A percentile compares a stretch with the other conserved stretches of the same genome.
Conservation (phyloP, 73 alveolate genomes). For the Paramecium primaurelia region DNA sequence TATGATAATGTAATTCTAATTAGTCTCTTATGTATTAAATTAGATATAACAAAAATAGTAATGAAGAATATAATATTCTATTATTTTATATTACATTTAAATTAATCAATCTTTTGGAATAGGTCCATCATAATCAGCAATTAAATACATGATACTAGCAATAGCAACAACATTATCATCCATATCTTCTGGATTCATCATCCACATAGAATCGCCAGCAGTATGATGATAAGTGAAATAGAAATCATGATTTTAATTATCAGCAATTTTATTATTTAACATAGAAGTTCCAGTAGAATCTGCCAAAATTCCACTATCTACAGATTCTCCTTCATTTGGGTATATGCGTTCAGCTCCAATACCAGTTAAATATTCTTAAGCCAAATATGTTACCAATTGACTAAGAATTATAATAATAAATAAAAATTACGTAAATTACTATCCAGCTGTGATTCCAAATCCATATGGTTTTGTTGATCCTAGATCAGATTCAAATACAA, state of each 20-base stretch:
- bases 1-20: no score
- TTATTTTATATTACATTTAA: not conserved
- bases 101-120: not conserved
- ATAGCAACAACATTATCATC: conserved; percentile 62
- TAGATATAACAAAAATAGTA: no score
- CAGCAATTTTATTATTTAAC: conserved; percentile 15
- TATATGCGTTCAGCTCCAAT: not conserved
- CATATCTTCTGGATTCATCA: conserved; percentile 58
- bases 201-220: conserved; percentile 61
- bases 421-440: not conserved
- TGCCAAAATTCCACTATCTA: not conserved
- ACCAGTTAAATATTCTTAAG: conserved; percentile 8
- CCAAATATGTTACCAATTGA: not conserved
- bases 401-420: not conserved
- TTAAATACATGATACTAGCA: conserved; percentile 45
- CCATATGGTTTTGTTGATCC: conserved; percentile 57
- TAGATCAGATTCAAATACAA: conserved; percentile 56
- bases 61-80: no score
- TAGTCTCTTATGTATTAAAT: no score
- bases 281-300: conserved; percentile 35
- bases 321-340: not conserved
- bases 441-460: conserved; percentile 43
- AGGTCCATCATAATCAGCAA: conserved; percentile 37
- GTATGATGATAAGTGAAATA: conserved; percentile 61
- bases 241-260: conserved; percentile 43